Evolutionary conservation across 2,329 filamentous ascomycete species (phyloP).

Genomic region (Dactylellina drechsleri): DNA sequence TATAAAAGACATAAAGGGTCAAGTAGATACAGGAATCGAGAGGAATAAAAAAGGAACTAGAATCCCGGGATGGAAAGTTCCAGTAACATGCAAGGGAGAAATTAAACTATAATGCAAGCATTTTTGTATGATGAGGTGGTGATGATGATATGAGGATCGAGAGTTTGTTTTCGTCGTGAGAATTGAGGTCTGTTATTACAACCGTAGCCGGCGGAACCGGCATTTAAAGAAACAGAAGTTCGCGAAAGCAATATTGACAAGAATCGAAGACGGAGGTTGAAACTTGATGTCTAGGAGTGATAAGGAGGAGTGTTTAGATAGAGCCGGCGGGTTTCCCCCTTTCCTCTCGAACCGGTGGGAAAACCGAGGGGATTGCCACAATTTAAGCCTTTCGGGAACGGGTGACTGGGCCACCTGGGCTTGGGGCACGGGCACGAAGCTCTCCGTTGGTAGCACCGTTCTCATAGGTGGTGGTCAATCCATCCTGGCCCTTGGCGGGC

Average conservation of each 20-base stretch:
- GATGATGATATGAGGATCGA: not conserved
- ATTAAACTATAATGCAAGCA: conserved; percentile 34
- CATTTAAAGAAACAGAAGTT: conserved; percentile 18
- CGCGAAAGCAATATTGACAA: conserved; percentile 49
- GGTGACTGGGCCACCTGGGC: conserved; percentile 67
- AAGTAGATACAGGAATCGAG: conserved; percentile 55
- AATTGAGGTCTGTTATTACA: conserved; percentile 22
- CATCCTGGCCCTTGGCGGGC: conserved; percentile 60
- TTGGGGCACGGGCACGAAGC: conserved; percentile 62
- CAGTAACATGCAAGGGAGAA: conserved; percentile 5
- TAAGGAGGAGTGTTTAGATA: too few relatives aligned
- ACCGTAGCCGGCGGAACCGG: conserved; percentile 9
- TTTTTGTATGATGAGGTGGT: conserved; percentile 1
- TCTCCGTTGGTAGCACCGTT: conserved; percentile 60
- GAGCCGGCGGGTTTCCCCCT: too few relatives aligned
- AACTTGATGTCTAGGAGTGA: not conserved
- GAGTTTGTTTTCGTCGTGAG: conserved; percentile 23
- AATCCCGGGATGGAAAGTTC: conserved; percentile 1
- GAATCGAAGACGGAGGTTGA: conserved; percentile 25
- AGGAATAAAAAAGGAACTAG: conserved; percentile 2
- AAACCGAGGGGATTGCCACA: conserved; percentile 11
- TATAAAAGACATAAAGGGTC: conserved; percentile 21
- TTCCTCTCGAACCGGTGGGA: too few relatives aligned
- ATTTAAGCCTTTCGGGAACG: conserved; percentile 76
- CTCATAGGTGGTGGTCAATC: conserved; percentile 65